phyloP scores from a whole-genome alignment of 2,329 filamentous ascomycete species.

The Talaromyces albobiverticillius region DNA sequence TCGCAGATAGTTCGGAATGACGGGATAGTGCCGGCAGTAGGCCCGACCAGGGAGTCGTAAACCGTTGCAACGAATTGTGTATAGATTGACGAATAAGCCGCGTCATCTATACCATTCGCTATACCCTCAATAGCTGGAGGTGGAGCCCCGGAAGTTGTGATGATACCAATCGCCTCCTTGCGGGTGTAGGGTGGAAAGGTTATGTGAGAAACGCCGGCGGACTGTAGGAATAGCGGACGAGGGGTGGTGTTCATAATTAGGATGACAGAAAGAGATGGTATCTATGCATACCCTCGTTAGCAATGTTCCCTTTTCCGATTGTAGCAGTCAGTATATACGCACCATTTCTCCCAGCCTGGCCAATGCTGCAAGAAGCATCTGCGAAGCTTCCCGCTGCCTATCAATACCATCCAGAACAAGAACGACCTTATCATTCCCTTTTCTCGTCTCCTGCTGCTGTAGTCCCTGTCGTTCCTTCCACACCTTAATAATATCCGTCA shows the following conservation, averaged over 20 bases:
- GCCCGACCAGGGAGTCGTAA: slow-evolving; percentile 80
- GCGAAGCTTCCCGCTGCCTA: slow-evolving; percentile 72
- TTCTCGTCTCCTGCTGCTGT: neutral
- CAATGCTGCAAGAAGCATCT: slow-evolving; percentile 75
- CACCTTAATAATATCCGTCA: slow-evolving; percentile 48
- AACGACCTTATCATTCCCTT: slow-evolving; percentile 60
- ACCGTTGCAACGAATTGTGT: slow-evolving; percentile 76
- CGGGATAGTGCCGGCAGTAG: slow-evolving; percentile 75
- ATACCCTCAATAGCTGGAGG: neutral
- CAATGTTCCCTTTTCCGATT: slow-evolving; percentile 7
- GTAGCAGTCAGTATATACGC: slow-evolving; percentile 41
- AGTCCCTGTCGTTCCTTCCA: slow-evolving; percentile 19
- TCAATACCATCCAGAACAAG: slow-evolving; percentile 88
- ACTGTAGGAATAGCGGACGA: slow-evolving; percentile 66
- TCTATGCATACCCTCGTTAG: slow-evolving; percentile 49
- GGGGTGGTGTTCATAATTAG: slow-evolving; percentile 71
- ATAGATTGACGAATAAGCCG: slow-evolving; percentile 34
- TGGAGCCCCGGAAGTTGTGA: slow-evolving; percentile 52
- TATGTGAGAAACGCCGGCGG: slow-evolving; percentile 69
- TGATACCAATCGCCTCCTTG: slow-evolving; percentile 72
- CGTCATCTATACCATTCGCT: neutral
- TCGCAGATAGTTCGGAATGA: slow-evolving; percentile 68
- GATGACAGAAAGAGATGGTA: slow-evolving; percentile 72
- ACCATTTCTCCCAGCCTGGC: slow-evolving; percentile 79
- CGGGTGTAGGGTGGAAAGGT: slow-evolving; percentile 84